These are phyloP conservation scores for Cyclotella distinguenda DNA, from an alignment of 108 stramenopile genomes.

Conservation along the genomic window DNA sequence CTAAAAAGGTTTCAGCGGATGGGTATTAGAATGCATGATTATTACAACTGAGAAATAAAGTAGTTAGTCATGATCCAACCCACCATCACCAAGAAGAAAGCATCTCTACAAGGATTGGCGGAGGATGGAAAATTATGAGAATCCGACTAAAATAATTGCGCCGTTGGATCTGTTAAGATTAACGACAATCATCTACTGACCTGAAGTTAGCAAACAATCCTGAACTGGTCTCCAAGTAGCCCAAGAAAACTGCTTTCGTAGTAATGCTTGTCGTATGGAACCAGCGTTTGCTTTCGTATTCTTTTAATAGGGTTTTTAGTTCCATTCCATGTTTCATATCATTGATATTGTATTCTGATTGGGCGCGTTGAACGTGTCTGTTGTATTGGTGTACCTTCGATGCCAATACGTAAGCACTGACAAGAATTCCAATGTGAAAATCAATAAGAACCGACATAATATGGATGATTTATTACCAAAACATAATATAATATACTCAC, in stretches of 20 bases:
- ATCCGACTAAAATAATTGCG: too few relatives aligned
- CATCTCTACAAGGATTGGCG: slow-evolving; percentile 44
- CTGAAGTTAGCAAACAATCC: slow-evolving; percentile 57
- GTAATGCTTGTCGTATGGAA: slow-evolving; percentile 74
- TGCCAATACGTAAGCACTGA: slow-evolving; percentile 47
- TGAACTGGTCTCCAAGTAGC: slow-evolving; percentile 73
- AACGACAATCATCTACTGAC: slow-evolving; percentile 4
- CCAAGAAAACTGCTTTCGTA: slow-evolving; percentile 65
- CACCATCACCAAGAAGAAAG: slow-evolving; percentile 63
- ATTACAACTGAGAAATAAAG: background rate
- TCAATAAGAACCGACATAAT: background rate
- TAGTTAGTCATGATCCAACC: slow-evolving; percentile 4
- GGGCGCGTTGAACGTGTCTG: slow-evolving; percentile 6
- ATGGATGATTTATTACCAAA: background rate
- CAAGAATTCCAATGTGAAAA: background rate
- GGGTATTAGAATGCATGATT: background rate
- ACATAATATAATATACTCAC: slow-evolving; percentile 44
- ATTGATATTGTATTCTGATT: slow-evolving; percentile 7
- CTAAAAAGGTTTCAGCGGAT: slow-evolving; percentile 9
- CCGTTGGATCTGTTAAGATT: too few relatives aligned
- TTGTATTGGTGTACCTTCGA: slow-evolving; percentile 60
- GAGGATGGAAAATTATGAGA: background rate
- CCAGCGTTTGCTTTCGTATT: slow-evolving; percentile 72
- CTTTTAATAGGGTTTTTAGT: slow-evolving; percentile 50
- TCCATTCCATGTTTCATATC: slow-evolving; percentile 6